These are phyloP conservation scores for Skeletonema potamos DNA, from an alignment of 108 stramenopile genomes.

Conservation along the genomic window DNA sequence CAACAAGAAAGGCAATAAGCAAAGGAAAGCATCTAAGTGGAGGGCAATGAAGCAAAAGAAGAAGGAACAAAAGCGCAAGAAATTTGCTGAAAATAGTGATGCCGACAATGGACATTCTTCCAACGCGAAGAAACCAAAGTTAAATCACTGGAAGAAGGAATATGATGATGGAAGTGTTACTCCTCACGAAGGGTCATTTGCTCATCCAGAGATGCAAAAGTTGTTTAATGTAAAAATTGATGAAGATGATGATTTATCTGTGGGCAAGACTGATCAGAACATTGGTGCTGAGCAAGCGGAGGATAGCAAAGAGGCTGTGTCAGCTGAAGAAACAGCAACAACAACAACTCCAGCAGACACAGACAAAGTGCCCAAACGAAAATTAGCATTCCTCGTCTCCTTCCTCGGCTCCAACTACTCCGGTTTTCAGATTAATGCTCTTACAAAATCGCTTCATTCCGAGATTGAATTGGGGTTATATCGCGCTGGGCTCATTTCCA, in stretches of 20 bases:
- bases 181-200: constrained; percentile 76
- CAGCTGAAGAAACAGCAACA: background rate
- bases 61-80: constrained; percentile 4
- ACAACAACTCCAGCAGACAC: background rate
- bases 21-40: background rate
- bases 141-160: background rate
- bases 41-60: constrained; percentile 9
- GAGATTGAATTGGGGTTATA: constrained; percentile 90
- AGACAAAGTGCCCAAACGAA: constrained; percentile 39
- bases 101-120: background rate
- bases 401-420: constrained; percentile 76
- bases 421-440: constrained; percentile 91
- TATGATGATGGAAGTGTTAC: constrained; percentile 12
- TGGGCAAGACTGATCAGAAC: background rate
- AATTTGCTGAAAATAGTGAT: background rate
- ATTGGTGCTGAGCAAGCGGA: background rate
- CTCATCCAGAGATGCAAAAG: constrained; percentile 54
- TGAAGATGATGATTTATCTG: background rate
- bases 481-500: constrained; percentile 62
- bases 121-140: background rate
- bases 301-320: background rate
- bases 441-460: constrained; percentile 82
- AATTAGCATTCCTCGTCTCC: constrained; percentile 73
- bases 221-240: constrained; percentile 41
- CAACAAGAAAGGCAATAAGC: background rate